These are phyloP conservation scores for Ceratocystis destructans DNA, from an alignment of 2,329 filamentous ascomycete species.

Conservation along the genomic window DNA sequence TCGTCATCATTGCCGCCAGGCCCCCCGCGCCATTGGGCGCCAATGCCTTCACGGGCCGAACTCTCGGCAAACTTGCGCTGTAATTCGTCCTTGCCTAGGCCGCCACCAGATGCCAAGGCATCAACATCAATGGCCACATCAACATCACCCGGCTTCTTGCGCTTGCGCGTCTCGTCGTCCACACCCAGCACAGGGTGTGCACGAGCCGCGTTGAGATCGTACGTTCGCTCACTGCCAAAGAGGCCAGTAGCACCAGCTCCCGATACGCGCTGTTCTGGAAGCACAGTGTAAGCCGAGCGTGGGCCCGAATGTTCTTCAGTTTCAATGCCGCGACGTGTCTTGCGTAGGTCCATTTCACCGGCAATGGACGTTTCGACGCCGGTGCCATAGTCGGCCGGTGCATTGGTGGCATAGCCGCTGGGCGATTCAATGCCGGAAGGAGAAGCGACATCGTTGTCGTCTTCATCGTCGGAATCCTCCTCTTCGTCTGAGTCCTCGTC, in stretches of 20 bases:
- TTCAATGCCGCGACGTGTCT: slow-evolving; percentile 65
- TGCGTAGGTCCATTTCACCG: slow-evolving; percentile 83
- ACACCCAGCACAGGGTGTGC: slow-evolving; percentile 61
- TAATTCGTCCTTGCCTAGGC: slow-evolving; percentile 75
- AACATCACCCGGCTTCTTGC: slow-evolving; percentile 92
- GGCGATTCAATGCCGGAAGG: slow-evolving; percentile 68
- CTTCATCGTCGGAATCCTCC: slow-evolving; percentile 46
- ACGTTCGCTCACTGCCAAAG: slow-evolving; percentile 88
- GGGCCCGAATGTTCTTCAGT: slow-evolving; percentile 67
- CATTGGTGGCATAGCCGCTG: slow-evolving; percentile 62
- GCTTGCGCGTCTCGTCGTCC: slow-evolving; percentile 64
- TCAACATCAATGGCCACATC: slow-evolving; percentile 88
- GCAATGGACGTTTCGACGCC: slow-evolving; percentile 58
- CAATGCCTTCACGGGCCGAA: slow-evolving; percentile 49
- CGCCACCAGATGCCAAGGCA: slow-evolving; percentile 54
- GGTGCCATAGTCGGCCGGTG: slow-evolving; percentile 65
- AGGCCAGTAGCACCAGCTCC: slow-evolving; percentile 54
- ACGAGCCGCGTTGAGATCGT: slow-evolving; percentile 57
- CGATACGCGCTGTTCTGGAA: slow-evolving; percentile 48
- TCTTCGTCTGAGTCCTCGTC: slow-evolving; percentile 64
- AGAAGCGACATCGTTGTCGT: slow-evolving; percentile 39
- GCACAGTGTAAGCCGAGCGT: slow-evolving; percentile 72
- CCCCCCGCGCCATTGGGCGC: slow-evolving; percentile 43
- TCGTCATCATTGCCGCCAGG: slow-evolving; percentile 59
- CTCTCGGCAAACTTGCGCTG: slow-evolving; percentile 65